These are phyloP conservation scores for Cucurbita argyrosperma DNA, from an alignment of 306 rosid genomes.

Conservation along the genomic window DNA sequence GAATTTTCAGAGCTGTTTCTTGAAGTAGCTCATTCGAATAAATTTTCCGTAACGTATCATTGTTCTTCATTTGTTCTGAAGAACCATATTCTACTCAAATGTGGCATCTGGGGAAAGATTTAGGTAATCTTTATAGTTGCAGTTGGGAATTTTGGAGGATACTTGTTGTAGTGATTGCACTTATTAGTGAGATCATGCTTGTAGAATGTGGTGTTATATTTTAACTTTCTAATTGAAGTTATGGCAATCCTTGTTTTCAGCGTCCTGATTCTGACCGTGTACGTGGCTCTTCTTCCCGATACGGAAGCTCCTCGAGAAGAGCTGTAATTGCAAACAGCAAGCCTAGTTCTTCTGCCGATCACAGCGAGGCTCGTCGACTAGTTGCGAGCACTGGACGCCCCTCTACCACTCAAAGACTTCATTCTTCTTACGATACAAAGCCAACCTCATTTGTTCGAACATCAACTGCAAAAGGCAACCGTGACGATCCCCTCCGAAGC, in stretches of 20 bases:
- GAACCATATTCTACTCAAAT: neutral
- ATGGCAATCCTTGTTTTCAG: slow-evolving; percentile 27
- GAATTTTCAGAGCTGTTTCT: neutral
- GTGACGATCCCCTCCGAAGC: slow-evolving; percentile 75
- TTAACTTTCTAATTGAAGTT: neutral
- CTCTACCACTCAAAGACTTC: slow-evolving; percentile 41
- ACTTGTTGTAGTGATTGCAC: neutral
- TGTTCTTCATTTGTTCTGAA: neutral
- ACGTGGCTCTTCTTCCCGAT: slow-evolving; percentile 47
- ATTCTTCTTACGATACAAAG: slow-evolving; percentile 35
- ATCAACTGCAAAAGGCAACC: slow-evolving; percentile 32
- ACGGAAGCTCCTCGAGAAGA: slow-evolving; percentile 83
- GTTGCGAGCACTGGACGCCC: slow-evolving; percentile 36
- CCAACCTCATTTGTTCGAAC: slow-evolving; percentile 30
- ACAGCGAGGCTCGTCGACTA: slow-evolving; percentile 50
- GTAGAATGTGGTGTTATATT: neutral
- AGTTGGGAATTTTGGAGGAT: neutral
- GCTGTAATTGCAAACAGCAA: slow-evolving; percentile 40
- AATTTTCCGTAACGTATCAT: neutral
- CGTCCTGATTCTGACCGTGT: slow-evolving; percentile 54
- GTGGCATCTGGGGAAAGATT: neutral
- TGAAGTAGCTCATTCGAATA: neutral
- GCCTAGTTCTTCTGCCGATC: slow-evolving; percentile 57
- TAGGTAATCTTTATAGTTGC: neutral
- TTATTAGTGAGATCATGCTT: neutral